Evolutionary conservation across 2,329 filamentous ascomycete genomes (phyloP), one percentile per base, ranked within the genome.

Genomic region (Didymella arachidicola): DNA sequence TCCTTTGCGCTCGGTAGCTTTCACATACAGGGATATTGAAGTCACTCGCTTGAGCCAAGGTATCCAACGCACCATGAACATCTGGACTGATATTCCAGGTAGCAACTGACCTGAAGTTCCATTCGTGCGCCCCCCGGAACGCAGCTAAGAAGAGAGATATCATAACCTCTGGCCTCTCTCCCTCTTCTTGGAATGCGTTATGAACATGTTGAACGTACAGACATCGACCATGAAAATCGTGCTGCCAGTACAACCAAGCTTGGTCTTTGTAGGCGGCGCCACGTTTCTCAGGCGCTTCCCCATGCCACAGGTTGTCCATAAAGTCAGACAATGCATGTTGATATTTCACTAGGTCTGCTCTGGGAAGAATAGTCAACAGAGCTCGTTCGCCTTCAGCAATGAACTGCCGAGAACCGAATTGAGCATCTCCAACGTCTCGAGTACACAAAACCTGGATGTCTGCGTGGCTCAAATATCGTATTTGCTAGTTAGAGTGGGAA

Each of bases 261-360:
- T 57, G 19, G n/a, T 30, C 38, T 2, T 27, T 8, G 16, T 47
- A 53, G 3, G 42, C 42, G 16, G 46, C 45, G 18, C 53, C 45
- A 14, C 46, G 41, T 11, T 49, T 32, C 25, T 42, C 19, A 11
- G 53, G 45, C 1, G 39, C 25, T 50, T 50, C 42, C 10, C n/a
- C 19, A 4, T 60, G 49, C 39, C 34, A 49, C 6, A 43, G 36
- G 7, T 50, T 11, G 14, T 41, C 41, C 38, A 57, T 48, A 18
- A 50, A 61, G 11, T 54, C 36, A 12, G 49, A 32, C n/a, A 49
- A 32, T n/a, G 53, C 53, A 10, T 57, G 59, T 27, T 57, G 53
- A 32, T 43, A 53, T 34, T 29, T 43, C 14, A 54, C 39, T 14
- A 57, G 29, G 34, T 47, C 34, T n/a, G 19, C 22, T 27, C 41